Conservation (phyloP, 306 rosid genomes). For the Vigna nakashimae region DNA sequence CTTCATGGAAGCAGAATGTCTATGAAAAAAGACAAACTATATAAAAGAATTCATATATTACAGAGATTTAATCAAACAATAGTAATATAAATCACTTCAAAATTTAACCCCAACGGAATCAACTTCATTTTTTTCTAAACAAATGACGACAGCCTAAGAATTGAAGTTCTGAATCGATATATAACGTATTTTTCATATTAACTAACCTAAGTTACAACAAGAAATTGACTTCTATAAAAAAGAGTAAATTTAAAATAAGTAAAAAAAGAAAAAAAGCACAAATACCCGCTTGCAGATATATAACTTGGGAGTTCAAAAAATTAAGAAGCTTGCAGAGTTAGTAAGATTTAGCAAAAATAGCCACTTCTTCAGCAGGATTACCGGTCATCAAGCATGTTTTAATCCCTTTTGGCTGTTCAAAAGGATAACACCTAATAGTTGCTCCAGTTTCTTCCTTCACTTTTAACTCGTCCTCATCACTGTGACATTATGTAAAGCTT, state of each 20-base stretch:
- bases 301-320: slow-evolving; percentile 7
- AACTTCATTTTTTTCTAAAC: slow-evolving; percentile 15
- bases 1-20: neutral
- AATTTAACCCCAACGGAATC: slow-evolving; percentile 7
- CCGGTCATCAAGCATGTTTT: slow-evolving; percentile 90
- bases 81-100: neutral
- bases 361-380: slow-evolving; percentile 84
- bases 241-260: neutral
- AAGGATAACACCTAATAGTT: slow-evolving; percentile 94
- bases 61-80: slow-evolving; percentile 31
- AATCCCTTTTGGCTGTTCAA: slow-evolving; percentile 76
- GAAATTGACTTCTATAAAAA: slow-evolving; percentile 13
- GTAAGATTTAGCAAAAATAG: slow-evolving; percentile 93
- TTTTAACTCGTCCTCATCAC: slow-evolving; percentile 80
- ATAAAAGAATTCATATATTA: slow-evolving; percentile 4
- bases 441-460: slow-evolving; percentile 98
- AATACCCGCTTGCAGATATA: slow-evolving; percentile 18
- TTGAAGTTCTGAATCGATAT: slow-evolving; percentile 26
- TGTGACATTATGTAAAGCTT: slow-evolving; percentile 49
- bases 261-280: neutral
- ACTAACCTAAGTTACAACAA: slow-evolving; percentile 32
- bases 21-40: neutral
- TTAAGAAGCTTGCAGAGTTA: slow-evolving; percentile 40
- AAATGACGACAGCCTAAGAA: slow-evolving; percentile 16
- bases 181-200: slow-evolving; percentile 26